Conservation (phyloP, 2,329 filamentous ascomycete genomes). For the Leptosphaerulina australis region DNA sequence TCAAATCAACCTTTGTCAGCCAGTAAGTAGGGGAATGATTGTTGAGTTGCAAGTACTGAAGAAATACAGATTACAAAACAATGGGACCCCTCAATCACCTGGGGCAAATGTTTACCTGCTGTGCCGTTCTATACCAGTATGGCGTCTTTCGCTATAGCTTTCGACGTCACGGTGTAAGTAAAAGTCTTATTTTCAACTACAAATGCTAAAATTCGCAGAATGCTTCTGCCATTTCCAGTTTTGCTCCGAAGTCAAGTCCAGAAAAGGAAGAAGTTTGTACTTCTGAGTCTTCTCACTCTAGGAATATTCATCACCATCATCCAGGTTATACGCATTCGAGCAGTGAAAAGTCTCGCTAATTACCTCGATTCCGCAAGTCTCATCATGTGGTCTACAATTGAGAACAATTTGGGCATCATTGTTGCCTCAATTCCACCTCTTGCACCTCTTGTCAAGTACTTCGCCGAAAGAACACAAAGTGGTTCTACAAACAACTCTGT, state of each 20-base stretch:
- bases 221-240: constrained; percentile 23
- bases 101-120: constrained; percentile 19
- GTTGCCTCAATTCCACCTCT: constrained; percentile 23
- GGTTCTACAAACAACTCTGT: constrained; percentile 11
- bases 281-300: constrained; percentile 19
- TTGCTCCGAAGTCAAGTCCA: constrained; percentile 20
- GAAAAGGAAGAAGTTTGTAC: constrained; percentile 20
- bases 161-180: constrained; percentile 22
- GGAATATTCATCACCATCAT: constrained; percentile 26
- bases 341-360: constrained; percentile 20
- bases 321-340: constrained; percentile 21
- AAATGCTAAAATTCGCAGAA: constrained; percentile 4
- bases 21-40: constrained; percentile 2
- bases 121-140: constrained; percentile 25
- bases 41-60: too few relatives aligned
- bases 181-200: too few relatives aligned
- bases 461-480: constrained; percentile 23
- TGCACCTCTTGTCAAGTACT: constrained; percentile 23
- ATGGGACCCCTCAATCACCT: constrained; percentile 21
- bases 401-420: constrained; percentile 27
- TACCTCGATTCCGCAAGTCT: constrained; percentile 23
- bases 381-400: constrained; percentile 27
- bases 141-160: constrained; percentile 20
- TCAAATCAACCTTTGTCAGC: constrained; percentile 24
- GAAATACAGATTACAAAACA: constrained; percentile 14